Conservation (phyloP, 75 land plant species). For the Sequoiadendron giganteum region DNA sequence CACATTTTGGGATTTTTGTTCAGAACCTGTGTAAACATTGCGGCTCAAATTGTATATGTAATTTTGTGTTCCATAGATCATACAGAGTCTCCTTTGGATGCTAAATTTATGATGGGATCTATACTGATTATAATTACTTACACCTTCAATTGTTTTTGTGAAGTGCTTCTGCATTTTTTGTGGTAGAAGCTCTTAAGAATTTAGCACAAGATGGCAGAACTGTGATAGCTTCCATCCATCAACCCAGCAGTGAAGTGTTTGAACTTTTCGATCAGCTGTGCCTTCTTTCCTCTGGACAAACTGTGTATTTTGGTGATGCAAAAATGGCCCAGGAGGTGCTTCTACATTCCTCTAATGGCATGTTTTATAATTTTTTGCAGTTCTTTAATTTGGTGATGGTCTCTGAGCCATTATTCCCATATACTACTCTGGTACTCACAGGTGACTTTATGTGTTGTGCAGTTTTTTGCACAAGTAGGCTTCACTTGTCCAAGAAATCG, state of each 20-base stretch:
- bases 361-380: neutral
- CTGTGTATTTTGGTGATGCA: slow-evolving; percentile 63
- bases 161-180: slow-evolving; percentile 68
- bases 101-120: neutral
- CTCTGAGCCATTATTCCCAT: neutral
- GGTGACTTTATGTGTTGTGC: neutral
- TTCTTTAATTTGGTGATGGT: neutral
- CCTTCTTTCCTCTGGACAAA: slow-evolving; percentile 56
- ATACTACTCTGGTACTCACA: neutral
- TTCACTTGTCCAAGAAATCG: slow-evolving; percentile 27
- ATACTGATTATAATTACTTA: neutral
- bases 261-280: slow-evolving; percentile 53
- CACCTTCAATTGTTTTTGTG: slow-evolving; percentile 40
- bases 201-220: slow-evolving; percentile 60
- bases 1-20: neutral
- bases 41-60: neutral
- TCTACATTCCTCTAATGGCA: neutral
- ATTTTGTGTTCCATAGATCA: neutral
- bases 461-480: slow-evolving; percentile 35
- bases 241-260: slow-evolving; percentile 73
- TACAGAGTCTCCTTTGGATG: neutral
- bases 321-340: slow-evolving; percentile 31
- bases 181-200: slow-evolving; percentile 39
- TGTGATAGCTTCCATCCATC: slow-evolving; percentile 68
- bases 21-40: neutral